Evolutionary conservation across 2,329 filamentous ascomycete species (phyloP).

Genomic region (Fusarium sacchari): DNA sequence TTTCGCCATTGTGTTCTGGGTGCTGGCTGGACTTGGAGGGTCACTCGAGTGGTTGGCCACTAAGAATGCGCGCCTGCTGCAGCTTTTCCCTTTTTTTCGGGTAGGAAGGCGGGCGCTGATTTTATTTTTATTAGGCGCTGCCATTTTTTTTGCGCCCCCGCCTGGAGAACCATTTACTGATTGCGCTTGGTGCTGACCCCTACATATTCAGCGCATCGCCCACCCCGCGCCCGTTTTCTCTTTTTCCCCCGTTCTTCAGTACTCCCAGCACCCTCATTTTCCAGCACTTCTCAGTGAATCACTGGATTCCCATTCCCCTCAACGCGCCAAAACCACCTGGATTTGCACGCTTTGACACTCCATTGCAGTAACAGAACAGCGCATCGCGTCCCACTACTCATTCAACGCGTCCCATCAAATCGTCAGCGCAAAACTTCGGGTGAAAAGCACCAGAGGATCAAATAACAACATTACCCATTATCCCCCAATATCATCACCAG

Average conservation of each 20-base stretch:
- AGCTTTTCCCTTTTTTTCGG: conserved; percentile 37
- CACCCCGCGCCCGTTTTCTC: conserved; percentile 46
- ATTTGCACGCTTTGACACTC: conserved; percentile 41
- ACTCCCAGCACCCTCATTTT: conserved; percentile 43
- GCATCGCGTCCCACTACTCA: conserved; percentile 31
- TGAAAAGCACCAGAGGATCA: conserved; percentile 7
- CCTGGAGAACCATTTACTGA: conserved; percentile 44
- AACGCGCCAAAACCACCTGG: conserved; percentile 42
- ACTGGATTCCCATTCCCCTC: conserved; percentile 32
- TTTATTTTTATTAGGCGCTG: conserved; percentile 28
- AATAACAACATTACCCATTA: neutral
- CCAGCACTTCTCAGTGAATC: conserved; percentile 36
- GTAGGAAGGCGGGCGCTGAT: conserved; percentile 19
- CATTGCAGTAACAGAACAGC: conserved; percentile 27
- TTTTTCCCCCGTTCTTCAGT: conserved; percentile 46
- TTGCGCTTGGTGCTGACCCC: conserved; percentile 46
- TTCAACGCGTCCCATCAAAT: conserved; percentile 23
- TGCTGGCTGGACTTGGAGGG: conserved; percentile 23
- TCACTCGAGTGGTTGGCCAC: conserved; percentile 24
- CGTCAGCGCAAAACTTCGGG: conserved; percentile 8
- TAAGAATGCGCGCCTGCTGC: conserved; percentile 36
- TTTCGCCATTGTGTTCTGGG: conserved; percentile 19
- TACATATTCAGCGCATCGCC: conserved; percentile 52
- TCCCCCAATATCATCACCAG: neutral
- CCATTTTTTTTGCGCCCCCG: conserved; percentile 34